phyloP scores from a whole-genome alignment of 768 basidiomycete species.

The Boletellus sp. region DNA sequence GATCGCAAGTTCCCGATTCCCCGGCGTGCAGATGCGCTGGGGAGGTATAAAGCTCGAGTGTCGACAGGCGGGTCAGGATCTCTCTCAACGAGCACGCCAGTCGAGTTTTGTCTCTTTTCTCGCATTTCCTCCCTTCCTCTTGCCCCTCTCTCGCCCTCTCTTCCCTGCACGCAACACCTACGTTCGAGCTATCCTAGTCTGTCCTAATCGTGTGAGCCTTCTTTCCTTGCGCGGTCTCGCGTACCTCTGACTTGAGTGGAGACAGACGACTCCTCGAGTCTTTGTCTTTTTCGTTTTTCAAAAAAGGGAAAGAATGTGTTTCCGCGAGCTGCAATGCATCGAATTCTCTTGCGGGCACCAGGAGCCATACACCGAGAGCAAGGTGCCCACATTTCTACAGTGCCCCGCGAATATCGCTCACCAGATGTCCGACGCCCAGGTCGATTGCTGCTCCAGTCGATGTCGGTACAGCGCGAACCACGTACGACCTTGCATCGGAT shows the following conservation, averaged over 20 bases:
- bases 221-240: not conserved
- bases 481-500: slow-evolving; percentile 32
- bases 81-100: slow-evolving; percentile 10
- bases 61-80: not conserved
- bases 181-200: slow-evolving; percentile 19
- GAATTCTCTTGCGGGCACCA: slow-evolving; percentile 39
- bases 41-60: slow-evolving; percentile 23
- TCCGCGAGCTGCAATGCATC: slow-evolving; percentile 38
- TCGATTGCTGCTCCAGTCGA: slow-evolving; percentile 38
- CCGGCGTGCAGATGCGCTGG: slow-evolving; percentile 1
- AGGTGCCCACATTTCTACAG: slow-evolving; percentile 25
- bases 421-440: slow-evolving; percentile 24
- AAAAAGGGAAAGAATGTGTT: slow-evolving; percentile 39
- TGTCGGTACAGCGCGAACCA: slow-evolving; percentile 46
- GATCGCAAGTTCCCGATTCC: slow-evolving; percentile 5
- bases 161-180: slow-evolving; percentile 2
- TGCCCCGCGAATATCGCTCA: slow-evolving; percentile 13
- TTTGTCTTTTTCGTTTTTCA: too few relatives aligned
- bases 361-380: slow-evolving; percentile 27
- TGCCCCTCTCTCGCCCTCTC: not conserved
- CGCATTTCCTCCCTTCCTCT: too few relatives aligned
- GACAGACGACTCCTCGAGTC: not conserved
- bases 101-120: not conserved
- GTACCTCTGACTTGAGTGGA: slow-evolving; percentile 8
- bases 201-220: slow-evolving; percentile 18